Evolutionary conservation across 208 protist species (phyloP).

Genomic region (Trichomonas vaginalis): DNA sequence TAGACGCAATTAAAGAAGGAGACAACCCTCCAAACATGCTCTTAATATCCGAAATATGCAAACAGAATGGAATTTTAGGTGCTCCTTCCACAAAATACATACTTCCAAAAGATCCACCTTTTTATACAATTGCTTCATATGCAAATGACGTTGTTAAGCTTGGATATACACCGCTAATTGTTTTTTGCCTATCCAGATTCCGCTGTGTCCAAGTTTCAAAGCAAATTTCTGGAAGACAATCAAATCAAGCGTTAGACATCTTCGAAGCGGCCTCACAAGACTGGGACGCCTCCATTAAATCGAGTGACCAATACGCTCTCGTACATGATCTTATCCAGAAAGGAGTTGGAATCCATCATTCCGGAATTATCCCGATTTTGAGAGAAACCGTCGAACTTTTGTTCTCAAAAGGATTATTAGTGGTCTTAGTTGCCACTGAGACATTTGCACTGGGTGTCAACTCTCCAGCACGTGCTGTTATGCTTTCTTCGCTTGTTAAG

Average conservation of each 20-base stretch:
- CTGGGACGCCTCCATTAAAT: neutral
- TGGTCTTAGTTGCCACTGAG: constrained; percentile 64
- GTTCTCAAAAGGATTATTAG: constrained; percentile 52
- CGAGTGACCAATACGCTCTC: neutral
- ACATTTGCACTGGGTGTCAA: constrained; percentile 76
- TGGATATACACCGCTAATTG: neutral
- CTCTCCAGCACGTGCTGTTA: constrained; percentile 61
- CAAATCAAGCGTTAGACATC: neutral
- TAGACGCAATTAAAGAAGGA: neutral
- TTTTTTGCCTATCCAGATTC: neutral
- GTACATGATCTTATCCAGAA: constrained; percentile 47
- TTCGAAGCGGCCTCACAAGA: neutral
- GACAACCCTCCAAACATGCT: neutral
- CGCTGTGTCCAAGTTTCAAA: neutral
- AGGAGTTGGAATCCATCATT: constrained; percentile 67
- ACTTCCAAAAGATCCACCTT: neutral
- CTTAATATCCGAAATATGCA: neutral
- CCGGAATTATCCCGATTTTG: constrained; percentile 62
- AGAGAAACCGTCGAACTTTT: constrained; percentile 70
- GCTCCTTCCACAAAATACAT: neutral
- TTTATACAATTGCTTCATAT: neutral
- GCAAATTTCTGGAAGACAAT: neutral
- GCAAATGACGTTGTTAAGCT: neutral
- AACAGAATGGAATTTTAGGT: neutral
- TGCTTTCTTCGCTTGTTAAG: constrained; percentile 43